These are phyloP conservation scores for Candida coleopterorum DNA, from an alignment of 805 yeast genomes.

Conservation along the genomic window DNA sequence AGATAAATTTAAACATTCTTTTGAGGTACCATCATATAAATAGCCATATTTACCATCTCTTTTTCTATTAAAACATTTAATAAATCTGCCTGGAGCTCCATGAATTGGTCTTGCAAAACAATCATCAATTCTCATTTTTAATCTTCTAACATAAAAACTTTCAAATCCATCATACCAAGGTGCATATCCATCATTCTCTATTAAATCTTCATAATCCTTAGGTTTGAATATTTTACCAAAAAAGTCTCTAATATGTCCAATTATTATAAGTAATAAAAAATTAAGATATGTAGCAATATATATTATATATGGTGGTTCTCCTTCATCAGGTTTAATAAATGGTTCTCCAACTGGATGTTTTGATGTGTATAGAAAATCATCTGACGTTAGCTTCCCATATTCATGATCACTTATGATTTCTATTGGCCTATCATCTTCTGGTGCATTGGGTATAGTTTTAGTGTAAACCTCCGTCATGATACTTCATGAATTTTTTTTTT, in stretches of 20 bases:
- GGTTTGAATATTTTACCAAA: slow-evolving; percentile 73
- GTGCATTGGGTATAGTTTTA: slow-evolving; percentile 34
- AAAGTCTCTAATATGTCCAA: slow-evolving; percentile 90
- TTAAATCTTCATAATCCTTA: slow-evolving; percentile 56
- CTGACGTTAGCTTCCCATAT: slow-evolving; percentile 64
- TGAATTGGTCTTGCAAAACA: slow-evolving; percentile 95
- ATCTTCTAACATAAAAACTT: slow-evolving; percentile 85
- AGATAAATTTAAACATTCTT: slow-evolving; percentile 78
- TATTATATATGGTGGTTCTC: slow-evolving; percentile 82
- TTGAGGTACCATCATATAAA: slow-evolving; percentile 69
- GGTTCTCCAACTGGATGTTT: slow-evolving; percentile 54
- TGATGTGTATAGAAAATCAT: slow-evolving; percentile 61
- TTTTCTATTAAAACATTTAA: slow-evolving; percentile 74
- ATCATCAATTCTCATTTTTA: slow-evolving; percentile 87
- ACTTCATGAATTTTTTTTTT: no score
- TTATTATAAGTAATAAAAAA: slow-evolving; percentile 75
- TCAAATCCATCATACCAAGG: slow-evolving; percentile 96
- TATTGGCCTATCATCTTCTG: slow-evolving; percentile 27
- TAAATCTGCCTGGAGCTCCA: slow-evolving; percentile 94
- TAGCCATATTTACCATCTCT: slow-evolving; percentile 65
- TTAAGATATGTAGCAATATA: slow-evolving; percentile 79
- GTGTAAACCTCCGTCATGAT: slow-evolving; percentile 7
- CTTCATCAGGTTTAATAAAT: slow-evolving; percentile 59
- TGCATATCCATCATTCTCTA: slow-evolving; percentile 85
- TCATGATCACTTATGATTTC: slow-evolving; percentile 50